Evolutionary conservation across 129 eudicot species (phyloP).

Genomic region (Flaveria bidentis): DNA sequence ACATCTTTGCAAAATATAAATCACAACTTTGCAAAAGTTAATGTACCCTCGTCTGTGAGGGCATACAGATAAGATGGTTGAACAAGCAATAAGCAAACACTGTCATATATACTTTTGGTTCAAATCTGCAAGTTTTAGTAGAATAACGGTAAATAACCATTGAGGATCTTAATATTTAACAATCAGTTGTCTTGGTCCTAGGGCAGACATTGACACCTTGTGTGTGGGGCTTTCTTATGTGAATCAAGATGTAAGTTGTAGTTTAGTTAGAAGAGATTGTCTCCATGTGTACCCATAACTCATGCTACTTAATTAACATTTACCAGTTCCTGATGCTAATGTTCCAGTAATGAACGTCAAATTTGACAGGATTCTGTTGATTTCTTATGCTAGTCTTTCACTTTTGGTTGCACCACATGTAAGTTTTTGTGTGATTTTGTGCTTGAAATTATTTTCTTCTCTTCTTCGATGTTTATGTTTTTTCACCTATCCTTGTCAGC

Average conservation of each 20-base stretch:
- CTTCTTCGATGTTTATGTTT: too few relatives aligned
- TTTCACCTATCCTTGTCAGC: too few relatives aligned
- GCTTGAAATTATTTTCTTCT: neutral
- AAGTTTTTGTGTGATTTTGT: too few relatives aligned
- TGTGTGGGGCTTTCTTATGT: constrained; percentile 32
- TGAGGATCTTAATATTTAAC: neutral
- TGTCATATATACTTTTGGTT: constrained; percentile 58
- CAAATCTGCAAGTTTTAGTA: constrained; percentile 33
- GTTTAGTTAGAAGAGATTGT: neutral
- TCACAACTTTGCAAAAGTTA: too few relatives aligned
- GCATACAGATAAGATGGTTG: constrained; percentile 66
- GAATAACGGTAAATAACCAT: neutral
- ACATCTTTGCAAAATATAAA: neutral
- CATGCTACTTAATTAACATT: too few relatives aligned
- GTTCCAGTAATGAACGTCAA: too few relatives aligned
- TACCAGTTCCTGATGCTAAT: too few relatives aligned
- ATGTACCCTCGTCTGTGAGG: constrained; percentile 45
- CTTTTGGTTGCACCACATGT: too few relatives aligned
- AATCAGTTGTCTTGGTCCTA: constrained; percentile 60
- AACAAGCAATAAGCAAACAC: constrained; percentile 75
- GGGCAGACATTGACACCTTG: constrained; percentile 90
- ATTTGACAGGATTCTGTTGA: too few relatives aligned
- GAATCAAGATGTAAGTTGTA: constrained; percentile 66
- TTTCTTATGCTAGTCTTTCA: too few relatives aligned
- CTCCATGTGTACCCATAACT: too few relatives aligned